These are phyloP conservation scores for Echinochloa phyllopogon DNA, from an alignment of 176 grass and related monocot species.

Conservation along the genomic window DNA sequence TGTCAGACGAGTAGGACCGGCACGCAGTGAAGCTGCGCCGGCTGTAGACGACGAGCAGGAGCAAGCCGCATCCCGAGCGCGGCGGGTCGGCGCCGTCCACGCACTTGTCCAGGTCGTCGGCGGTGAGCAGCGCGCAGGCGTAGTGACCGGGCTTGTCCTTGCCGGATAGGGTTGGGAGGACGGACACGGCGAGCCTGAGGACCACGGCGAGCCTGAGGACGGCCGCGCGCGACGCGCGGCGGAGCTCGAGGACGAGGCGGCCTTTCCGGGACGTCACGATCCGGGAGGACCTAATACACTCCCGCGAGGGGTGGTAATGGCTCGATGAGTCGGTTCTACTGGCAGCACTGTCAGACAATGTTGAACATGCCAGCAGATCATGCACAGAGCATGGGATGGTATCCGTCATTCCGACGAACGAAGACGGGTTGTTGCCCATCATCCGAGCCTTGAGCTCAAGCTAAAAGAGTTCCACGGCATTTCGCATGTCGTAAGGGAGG, in stretches of 20 bases:
- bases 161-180: background rate
- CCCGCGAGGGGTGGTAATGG: no score
- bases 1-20: background rate
- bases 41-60: background rate
- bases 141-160: background rate
- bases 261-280: conserved; percentile 11
- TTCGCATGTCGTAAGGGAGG: no score
- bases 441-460: no score
- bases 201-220: conserved; percentile 7
- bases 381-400: no score
- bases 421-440: no score
- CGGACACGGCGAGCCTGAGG: conserved; percentile 14
- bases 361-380: no score
- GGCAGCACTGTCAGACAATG: no score
- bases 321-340: no score
- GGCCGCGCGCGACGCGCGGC: background rate
- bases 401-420: no score
- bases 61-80: background rate
- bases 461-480: no score
- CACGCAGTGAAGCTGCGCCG: background rate
- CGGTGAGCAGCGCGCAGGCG: background rate
- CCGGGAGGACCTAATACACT: background rate
- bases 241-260: conserved; percentile 21
- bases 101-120: background rate
- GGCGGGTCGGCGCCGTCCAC: background rate